phyloP scores from a whole-genome alignment of 2,329 filamentous ascomycete species.

The Microdochium nivale region DNA sequence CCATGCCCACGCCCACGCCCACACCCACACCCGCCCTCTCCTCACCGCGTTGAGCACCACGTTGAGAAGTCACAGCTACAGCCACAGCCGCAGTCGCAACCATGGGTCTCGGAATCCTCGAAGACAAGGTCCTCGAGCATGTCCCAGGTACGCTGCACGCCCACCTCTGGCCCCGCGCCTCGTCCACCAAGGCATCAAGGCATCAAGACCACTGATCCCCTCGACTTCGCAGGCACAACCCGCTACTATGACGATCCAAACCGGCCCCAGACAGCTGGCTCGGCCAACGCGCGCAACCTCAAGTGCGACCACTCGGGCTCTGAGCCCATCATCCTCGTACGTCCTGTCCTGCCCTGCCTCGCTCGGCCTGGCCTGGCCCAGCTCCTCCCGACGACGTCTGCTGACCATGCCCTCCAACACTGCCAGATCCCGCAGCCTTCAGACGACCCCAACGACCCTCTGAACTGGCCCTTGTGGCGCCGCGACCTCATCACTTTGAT shows the following conservation, averaged over 20 bases:
- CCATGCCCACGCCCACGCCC: too few relatives aligned
- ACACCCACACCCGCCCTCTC: too few relatives aligned
- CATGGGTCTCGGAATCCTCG: constrained; percentile 68
- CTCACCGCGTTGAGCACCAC: too few relatives aligned
- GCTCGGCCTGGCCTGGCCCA: neutral
- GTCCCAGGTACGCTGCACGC: too few relatives aligned
- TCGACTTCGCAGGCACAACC: too few relatives aligned
- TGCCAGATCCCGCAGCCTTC: constrained; percentile 69
- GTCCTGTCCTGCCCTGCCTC: constrained; percentile 3
- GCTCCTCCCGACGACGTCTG: neutral
- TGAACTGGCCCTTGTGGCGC: constrained; percentile 78
- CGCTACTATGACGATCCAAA: constrained; percentile 55
- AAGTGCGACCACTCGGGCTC: constrained; percentile 66
- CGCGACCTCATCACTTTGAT: constrained; percentile 73
- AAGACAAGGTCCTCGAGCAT: constrained; percentile 55
- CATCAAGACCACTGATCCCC: too few relatives aligned
- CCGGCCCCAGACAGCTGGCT: constrained; percentile 30
- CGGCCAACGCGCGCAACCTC: constrained; percentile 36
- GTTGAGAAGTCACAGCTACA: too few relatives aligned
- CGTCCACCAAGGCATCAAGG: too few relatives aligned
- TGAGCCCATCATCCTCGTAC: constrained; percentile 66
- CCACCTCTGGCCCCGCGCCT: too few relatives aligned
- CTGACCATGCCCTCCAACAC: neutral
- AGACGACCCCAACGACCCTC: constrained; percentile 82
- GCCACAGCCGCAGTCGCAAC: constrained; percentile 11